Percentiles rank a stretch among this genome's conserved stretches.
Conservation (phyloP, 306 rosid species). For the Glycine soja region DNA sequence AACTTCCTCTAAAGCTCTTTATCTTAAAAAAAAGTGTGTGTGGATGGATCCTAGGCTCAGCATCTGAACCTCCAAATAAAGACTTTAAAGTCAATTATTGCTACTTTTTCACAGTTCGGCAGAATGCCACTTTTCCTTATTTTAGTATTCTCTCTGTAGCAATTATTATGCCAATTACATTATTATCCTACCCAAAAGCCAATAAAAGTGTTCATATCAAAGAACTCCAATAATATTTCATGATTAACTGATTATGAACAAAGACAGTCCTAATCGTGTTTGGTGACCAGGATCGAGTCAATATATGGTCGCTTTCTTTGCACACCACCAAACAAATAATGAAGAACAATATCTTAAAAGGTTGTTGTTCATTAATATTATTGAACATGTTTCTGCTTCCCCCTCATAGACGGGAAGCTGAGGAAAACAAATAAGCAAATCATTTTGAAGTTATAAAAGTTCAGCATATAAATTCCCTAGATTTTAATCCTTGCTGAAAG, state of each 20-base stretch:
- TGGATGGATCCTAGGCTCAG: constrained; percentile 51
- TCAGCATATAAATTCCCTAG: constrained; percentile 40
- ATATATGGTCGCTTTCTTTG: constrained; percentile 22
- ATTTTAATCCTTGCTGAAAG: constrained; percentile 24
- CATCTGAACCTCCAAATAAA: constrained; percentile 40
- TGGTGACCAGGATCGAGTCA: constrained; percentile 38
- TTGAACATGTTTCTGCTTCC: constrained; percentile 34
- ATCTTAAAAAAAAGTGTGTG: neutral
- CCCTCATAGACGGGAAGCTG: constrained; percentile 7
- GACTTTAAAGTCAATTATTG: constrained; percentile 48
- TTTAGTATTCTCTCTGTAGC: constrained; percentile 7
- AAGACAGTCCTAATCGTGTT: constrained; percentile 47
- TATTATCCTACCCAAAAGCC: constrained; percentile 16
- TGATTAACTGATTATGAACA: constrained; percentile 37
- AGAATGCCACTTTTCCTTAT: constrained; percentile 41
- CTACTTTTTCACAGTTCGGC: constrained; percentile 51
- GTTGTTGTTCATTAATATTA: constrained; percentile 15
- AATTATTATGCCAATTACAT: constrained; percentile 30
- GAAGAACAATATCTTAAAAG: constrained; percentile 37
- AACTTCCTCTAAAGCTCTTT: neutral
- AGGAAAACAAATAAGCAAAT: constrained; percentile 9
- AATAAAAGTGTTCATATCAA: constrained; percentile 11
- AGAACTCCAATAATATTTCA: constrained; percentile 38
- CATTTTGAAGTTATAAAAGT: neutral
- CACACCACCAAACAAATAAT: constrained; percentile 31